Evolutionary conservation across 164 flowering plant species (phyloP), one percentile per base, ranked within the genome.

Genomic region (Stephania cephalantha): DNA sequence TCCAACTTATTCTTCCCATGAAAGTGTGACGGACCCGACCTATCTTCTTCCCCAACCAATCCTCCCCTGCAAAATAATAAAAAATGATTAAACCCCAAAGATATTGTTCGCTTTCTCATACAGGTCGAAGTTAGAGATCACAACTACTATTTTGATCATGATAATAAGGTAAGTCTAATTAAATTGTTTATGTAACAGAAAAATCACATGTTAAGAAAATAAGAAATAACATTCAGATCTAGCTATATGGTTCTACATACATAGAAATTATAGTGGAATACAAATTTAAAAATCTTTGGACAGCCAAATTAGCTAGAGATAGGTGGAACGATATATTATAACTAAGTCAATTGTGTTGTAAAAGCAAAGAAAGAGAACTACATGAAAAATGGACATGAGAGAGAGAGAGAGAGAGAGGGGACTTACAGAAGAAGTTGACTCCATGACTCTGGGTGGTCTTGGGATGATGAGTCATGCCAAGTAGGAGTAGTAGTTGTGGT

Each of bases 381-480:
- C 5, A 7, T 6, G 64, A 4, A 50, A 50, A 2, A 50, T 20
- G 6, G 10, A 52, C 7, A 50, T 71, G 15, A n/a, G 29, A 8
- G 18, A 7, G 2, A 48, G 29, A 50, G 13, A 71, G 73, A 10
- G 44, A 71, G 63, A 48, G 30, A 71, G 73, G 50, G 11, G 22
- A 72, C 45, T 72, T 85, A 88, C 90, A 85, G 25, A 48, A 90
- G 91, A 1, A 93, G 86, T 72, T 93, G 94, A 84, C 94, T 90
- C 97, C 93, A 91, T 29, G 97, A 87, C 83, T 90, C 88, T n/a
- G 91, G 91, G 83, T 84, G 84, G n/a, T 77, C 84, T 68, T 79
- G 82, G 74, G 74, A 35, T 35, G 42, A 35, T 35, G 42, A 76
- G 77, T 55, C 68, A 73, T 73, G 44, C 75, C 82, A 29, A 76